Evolutionary conservation across 225 moss, liverwort and hornwort genomes (phyloP), one percentile per base, ranked within the genome.

Genomic region (Straminergon stramineum): DNA sequence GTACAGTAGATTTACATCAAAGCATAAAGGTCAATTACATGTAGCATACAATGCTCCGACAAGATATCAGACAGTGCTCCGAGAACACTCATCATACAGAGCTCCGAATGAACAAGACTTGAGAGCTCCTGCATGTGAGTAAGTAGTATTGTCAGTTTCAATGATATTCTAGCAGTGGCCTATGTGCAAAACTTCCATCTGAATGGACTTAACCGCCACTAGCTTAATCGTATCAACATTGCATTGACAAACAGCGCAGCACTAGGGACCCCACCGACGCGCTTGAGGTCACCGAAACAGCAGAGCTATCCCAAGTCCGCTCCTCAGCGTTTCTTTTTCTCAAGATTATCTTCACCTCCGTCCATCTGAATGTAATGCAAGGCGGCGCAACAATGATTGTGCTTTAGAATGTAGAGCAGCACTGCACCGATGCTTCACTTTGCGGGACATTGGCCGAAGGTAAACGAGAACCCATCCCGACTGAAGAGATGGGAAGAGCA

Each of bases 381-480:
- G 80, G 77, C 41, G n/a, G 48, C 57, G 85, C 81, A 77, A 76
- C 80, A 84, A 51, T 58, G 64, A 31, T 30, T 31, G 60, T 5
- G 30, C 84, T 74, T 64, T 27, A 24, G 18, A 67, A 81, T 69
- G 53, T 43, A 20, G 63, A 51, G 81, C 86, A 27, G 84, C 69
- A 65, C 63, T 41, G 61, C 37, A 81, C 48, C 51, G 64, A 66
- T 79, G 75, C 83, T 67, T 82, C 77, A 39, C 41, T 58, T 66
- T 62, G 90, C 85, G 85, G 76, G 88, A 88, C 96, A 91, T 35
- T 90, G 92, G 83, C 85, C 43, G 16, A n/a, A 76, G 51, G 68
- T 16, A 14, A 64, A 43, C 43, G 80, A 88, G 45, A 57, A 56
- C 70, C 64, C 79, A 64, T 80, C 74, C 16, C 67, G 60, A 77